Conservation (phyloP, 805 yeast species). For the Wickerhamomyces bisporus region DNA sequence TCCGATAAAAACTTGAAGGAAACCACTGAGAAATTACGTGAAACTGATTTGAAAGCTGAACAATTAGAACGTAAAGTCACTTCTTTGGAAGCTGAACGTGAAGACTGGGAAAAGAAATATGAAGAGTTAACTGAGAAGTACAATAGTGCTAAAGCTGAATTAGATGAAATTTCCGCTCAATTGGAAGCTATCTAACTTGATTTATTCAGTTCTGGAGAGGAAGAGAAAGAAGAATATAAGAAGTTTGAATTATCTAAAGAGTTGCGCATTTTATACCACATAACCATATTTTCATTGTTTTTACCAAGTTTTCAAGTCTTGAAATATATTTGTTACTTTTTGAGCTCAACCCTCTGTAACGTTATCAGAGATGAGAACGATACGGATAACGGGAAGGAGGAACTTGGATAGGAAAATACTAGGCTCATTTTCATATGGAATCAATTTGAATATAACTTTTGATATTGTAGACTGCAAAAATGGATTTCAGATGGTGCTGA, state of each 20-base stretch:
- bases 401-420: too few relatives aligned
- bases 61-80: conserved; percentile 91
- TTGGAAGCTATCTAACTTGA: conserved; percentile 50
- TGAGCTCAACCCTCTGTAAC: background rate
- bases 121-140: conserved; percentile 84
- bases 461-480: too few relatives aligned
- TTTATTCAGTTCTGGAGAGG: background rate
- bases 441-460: too few relatives aligned
- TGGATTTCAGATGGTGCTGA: too few relatives aligned
- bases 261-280: conserved; percentile 6
- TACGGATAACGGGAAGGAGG: too few relatives aligned
- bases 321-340: background rate
- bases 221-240: too few relatives aligned
- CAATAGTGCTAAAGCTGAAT: conserved; percentile 81
- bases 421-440: too few relatives aligned
- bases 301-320: background rate
- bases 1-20: conserved; percentile 88
- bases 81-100: conserved; percentile 88
- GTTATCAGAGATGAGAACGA: too few relatives aligned
- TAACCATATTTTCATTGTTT: conserved; percentile 3
- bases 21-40: conserved; percentile 90
- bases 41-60: conserved; percentile 93
- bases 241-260: background rate
- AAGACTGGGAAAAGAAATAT: conserved; percentile 81
- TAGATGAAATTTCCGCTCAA: conserved; percentile 95